Conservation (phyloP, 306 rosid genomes). For the Castanea sativa region DNA sequence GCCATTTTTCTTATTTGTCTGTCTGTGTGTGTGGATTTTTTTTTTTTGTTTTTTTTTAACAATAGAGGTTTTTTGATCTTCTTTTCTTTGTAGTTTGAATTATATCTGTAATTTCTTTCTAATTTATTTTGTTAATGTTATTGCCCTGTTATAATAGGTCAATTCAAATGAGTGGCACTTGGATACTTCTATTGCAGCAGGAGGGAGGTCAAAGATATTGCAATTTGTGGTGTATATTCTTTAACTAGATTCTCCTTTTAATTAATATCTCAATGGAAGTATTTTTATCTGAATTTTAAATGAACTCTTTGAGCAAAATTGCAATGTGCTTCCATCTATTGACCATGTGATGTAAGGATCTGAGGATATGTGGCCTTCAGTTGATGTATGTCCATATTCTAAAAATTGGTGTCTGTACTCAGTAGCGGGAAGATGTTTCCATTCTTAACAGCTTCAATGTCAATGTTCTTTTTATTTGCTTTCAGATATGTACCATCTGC, state of each 20-base stretch:
- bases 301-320: background rate
- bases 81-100: background rate
- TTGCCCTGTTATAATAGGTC: constrained; percentile 50
- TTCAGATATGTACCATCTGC: constrained; percentile 80
- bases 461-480: constrained; percentile 28
- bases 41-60: background rate
- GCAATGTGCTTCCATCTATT: background rate
- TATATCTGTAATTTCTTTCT: constrained; percentile 3
- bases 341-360: background rate
- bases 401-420: background rate
- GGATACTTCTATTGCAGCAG: constrained; percentile 93
- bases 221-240: constrained; percentile 94
- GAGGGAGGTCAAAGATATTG: constrained; percentile 98
- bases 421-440: background rate
- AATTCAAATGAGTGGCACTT: constrained; percentile 97
- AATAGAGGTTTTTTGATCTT: background rate
- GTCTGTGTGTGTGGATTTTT: background rate
- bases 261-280: background rate
- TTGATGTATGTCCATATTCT: background rate
- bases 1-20: background rate
- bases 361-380: background rate
- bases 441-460: constrained; percentile 5
- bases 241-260: constrained; percentile 39
- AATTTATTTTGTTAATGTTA: background rate
- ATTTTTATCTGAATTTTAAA: background rate